Conservation (phyloP, 1,284 basidiomycete genomes). For the Trichosporon sp. region DNA sequence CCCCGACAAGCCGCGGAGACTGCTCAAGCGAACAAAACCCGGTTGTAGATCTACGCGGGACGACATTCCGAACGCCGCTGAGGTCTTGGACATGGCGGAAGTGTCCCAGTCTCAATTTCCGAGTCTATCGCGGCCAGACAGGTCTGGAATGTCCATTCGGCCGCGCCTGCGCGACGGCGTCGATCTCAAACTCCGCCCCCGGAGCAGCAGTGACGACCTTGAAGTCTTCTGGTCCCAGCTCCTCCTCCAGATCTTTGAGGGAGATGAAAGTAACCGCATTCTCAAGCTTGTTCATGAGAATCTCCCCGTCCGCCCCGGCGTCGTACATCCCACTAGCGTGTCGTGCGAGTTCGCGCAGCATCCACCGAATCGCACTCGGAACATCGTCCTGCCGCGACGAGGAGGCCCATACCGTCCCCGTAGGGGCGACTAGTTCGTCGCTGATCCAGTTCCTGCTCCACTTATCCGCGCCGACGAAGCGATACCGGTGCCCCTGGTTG, state of each 20-base stretch:
- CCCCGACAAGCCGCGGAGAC: too few relatives aligned
- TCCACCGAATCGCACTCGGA: neutral
- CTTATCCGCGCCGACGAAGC: neutral
- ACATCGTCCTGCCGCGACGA: neutral
- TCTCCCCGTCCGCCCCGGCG: neutral
- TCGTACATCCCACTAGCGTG: conserved; percentile 12
- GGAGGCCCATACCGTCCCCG: neutral
- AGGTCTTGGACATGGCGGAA: too few relatives aligned
- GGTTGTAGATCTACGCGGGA: too few relatives aligned
- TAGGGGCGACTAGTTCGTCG: neutral
- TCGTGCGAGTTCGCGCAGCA: neutral
- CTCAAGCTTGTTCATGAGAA: conserved; percentile 2
- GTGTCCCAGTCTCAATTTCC: neutral
- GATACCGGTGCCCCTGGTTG: conserved; percentile 34
- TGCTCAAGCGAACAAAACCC: too few relatives aligned
- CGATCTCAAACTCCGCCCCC: conserved; percentile 1
- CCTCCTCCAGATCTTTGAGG: conserved; percentile 76
- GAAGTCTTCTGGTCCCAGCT: conserved; percentile 77
- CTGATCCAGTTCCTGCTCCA: conserved; percentile 19
- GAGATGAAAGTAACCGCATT: conserved; percentile 62
- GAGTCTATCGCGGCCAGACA: neutral
- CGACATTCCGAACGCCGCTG: too few relatives aligned
- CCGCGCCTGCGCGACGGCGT: neutral
- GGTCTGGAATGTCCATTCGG: conserved; percentile 12
- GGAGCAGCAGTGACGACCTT: conserved; percentile 13